phyloP scores from a whole-genome alignment of 2,329 filamentous ascomycete species.

The Aspergillaceae sp. region DNA sequence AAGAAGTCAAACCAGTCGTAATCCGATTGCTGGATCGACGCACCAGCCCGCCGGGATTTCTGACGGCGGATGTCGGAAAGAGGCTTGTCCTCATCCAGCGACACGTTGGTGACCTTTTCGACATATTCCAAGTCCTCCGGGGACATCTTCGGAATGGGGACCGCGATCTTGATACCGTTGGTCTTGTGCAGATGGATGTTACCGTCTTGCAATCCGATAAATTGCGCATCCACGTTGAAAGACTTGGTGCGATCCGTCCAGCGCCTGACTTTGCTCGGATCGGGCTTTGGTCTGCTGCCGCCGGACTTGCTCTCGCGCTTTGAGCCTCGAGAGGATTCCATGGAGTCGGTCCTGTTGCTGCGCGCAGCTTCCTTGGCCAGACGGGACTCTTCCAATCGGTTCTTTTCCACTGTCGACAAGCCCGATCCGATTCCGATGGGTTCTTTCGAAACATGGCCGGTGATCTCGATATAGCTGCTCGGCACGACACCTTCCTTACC shows the following conservation, averaged over 20 bases:
- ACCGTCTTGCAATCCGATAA: conserved; percentile 84
- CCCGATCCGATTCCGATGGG: conserved; percentile 51
- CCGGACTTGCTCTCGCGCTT: conserved; percentile 60
- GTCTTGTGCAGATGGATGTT: conserved; percentile 97
- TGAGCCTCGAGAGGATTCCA: conserved; percentile 49
- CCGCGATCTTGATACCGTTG: conserved; percentile 97
- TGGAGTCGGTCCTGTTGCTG: conserved; percentile 48
- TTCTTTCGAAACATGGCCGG: conserved; percentile 53
- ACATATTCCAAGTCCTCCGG: conserved; percentile 92
- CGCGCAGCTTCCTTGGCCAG: conserved; percentile 72
- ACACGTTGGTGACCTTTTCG: conserved; percentile 76
- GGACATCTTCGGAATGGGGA: conserved; percentile 92
- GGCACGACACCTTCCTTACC: conserved; percentile 93
- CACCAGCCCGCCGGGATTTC: conserved; percentile 34
- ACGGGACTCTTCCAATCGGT: conserved; percentile 69
- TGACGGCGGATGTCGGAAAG: conserved; percentile 66
- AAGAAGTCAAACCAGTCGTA: conserved; percentile 99
- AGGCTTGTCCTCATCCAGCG: conserved; percentile 85
- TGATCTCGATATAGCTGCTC: conserved; percentile 90
- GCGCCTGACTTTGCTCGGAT: conserved; percentile 70
- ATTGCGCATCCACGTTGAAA: conserved; percentile 96
- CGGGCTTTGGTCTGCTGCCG: conserved; percentile 65
- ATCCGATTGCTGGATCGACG: conserved; percentile 42
- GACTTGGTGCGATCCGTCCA: conserved; percentile 95
- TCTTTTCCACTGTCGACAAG: conserved; percentile 66